Evolutionary conservation across 352 stramenopile species (phyloP), one percentile per base, ranked within the genome.

Genomic region (Peronospora destructor): DNA sequence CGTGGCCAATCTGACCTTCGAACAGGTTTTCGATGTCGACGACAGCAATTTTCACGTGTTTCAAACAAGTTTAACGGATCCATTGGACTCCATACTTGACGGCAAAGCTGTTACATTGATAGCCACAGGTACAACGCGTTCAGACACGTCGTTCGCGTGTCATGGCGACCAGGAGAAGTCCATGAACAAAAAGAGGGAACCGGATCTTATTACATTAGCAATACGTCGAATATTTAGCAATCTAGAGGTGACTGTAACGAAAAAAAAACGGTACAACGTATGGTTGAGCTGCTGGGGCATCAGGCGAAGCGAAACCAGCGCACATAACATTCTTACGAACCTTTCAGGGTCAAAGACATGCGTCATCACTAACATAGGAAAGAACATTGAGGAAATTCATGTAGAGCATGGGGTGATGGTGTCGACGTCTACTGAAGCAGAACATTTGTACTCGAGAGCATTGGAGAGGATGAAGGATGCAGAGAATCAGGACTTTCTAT

Each of bases 1-100:
- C 12, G 76, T 88, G 29, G 74, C 80, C 25, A 87, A 68, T 43
- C 86, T 91, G 61, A 76, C 64, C 23, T 91, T 89, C 45, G 73
- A 91, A 45, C 69, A 72, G 17, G 77, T 89, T 19, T 87, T 73
- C 21, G 77, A 87, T 59, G 28, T 60, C 3, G 21, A 59, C 13
- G 59, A 81, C 54, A 45, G 44, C 36, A 80, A 54, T 36, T 45
- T 46, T 0, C 47, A 62, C 30, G 43, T 91, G 17, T 87, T 87
- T 37, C 23, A 68, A 28, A 56, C 71, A 34, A 71, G 66, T 38
- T 43, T 88, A 21, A 46, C 51, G 7, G 38, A 41, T 2, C 52
- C 49, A 6, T 47, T 85, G 2, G 53, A 53, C 23, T 32, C 30
- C 2, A 63, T 65, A 3, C 16, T 71, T 0, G 49, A 63, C 0